Evolutionary conservation across 2,329 filamentous ascomycete species (phyloP).

Genomic region (Balansia obtecta): DNA sequence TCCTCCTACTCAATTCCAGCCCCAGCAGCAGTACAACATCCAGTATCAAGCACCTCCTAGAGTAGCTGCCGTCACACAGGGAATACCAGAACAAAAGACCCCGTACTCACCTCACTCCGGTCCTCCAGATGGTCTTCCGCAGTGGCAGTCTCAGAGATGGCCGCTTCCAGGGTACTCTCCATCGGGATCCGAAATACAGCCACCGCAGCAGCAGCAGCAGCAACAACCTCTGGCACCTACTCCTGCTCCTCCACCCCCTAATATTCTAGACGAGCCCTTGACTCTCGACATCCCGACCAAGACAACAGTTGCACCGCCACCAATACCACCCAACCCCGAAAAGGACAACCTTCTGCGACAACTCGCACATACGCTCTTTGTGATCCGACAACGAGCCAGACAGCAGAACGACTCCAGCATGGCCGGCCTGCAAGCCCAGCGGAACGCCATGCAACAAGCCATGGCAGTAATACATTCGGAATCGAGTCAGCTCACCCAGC

Average conservation of each 20-base stretch:
- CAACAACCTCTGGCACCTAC: constrained; percentile 9
- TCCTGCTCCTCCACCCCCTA: constrained; percentile 28
- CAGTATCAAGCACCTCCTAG: not conserved
- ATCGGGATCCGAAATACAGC: constrained; percentile 4
- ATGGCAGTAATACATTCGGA: constrained; percentile 62
- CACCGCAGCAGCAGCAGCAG: constrained; percentile 6
- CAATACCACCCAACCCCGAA: constrained; percentile 89
- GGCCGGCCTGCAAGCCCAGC: constrained; percentile 65
- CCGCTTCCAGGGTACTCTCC: constrained; percentile 8
- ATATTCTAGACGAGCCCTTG: constrained; percentile 45
- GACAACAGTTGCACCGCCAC: constrained; percentile 53
- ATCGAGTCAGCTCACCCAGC: constrained; percentile 54
- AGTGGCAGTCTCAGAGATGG: constrained; percentile 10
- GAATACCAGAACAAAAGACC: constrained; percentile 1
- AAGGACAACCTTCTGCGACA: constrained; percentile 77
- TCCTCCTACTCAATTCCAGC: constrained; percentile 9
- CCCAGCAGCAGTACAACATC: constrained; percentile 7
- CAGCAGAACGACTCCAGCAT: constrained; percentile 64
- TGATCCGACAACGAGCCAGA: constrained; percentile 56
- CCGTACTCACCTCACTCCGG: constrained; percentile 1
- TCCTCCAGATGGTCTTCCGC: constrained; percentile 11
- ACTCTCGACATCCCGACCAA: constrained; percentile 35
- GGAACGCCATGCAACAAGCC: constrained; percentile 60
- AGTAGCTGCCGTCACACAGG: not conserved
- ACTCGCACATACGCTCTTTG: constrained; percentile 56